Evolutionary conservation across 768 basidiomycete genomes (phyloP), one percentile per base, ranked within the genome.

Genomic region (Mycena pura): DNA sequence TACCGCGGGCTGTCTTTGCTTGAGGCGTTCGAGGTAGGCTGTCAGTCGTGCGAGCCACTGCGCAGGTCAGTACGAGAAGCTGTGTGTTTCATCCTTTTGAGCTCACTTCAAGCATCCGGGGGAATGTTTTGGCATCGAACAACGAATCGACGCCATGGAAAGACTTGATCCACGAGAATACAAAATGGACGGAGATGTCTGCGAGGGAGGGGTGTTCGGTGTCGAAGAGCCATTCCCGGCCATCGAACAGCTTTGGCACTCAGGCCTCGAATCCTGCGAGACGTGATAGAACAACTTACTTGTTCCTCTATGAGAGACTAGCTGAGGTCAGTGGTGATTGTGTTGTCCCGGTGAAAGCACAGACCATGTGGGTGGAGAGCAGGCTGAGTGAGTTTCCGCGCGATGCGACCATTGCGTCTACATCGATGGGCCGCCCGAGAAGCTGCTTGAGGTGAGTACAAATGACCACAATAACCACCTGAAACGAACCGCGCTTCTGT

Each of bases 201-300:
- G 80, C 82, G 22, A 85, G 70, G 39, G 82, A 77, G 9, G 86
- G 84, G 0, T 73, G 57, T 55, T 80, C 80, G 1, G 86, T 86
- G 62, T 86, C 78, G 57, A 87, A 80, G 9, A 86, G 73, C 84
- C 85, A 89, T 66, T 82, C 79, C 2, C 86, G 77, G 22, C 77
- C 82, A 67, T 86, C 85, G 15, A 73, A 69, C 27, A 87, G 73
- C 68, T 87, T 21, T 6, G 5, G 25, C 15, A 11, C 24, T 32
- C 2, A 56, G 22, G 51, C 40, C 17, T 3, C 36, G 19, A 34
- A n/a, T n/a, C 74, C 31, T 9, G 31, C 13, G 40, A 34, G 6
- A 14, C 27, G 17, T 28, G 19, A 21, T 22, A 15, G 29, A 21
- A 19, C 2, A 1, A n/a, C 51, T 49, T 53, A 56, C 58, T 44